phyloP scores from a whole-genome alignment of 306 rosid genomes.

The Vigna mungo region DNA sequence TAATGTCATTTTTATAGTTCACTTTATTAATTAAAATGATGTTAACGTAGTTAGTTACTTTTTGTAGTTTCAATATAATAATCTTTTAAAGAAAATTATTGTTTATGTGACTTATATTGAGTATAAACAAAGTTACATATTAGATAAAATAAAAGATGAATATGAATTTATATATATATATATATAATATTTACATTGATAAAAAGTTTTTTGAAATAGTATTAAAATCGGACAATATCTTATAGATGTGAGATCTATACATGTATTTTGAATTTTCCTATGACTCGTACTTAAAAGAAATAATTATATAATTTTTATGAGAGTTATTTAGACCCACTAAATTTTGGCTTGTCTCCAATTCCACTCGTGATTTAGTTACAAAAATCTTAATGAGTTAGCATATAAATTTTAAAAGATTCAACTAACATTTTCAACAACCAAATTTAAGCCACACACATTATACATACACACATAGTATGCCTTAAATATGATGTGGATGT shows the following conservation, averaged over 20 bases:
- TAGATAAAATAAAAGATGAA: no score
- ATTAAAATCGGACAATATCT: no score
- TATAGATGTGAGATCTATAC: no score
- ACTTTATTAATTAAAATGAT: not conserved
- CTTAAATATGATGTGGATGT: not conserved
- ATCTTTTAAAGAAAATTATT: not conserved
- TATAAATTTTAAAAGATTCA: not conserved
- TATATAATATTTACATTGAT: no score
- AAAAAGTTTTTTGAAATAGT: no score
- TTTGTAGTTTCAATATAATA: not conserved
- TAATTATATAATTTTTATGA: not conserved
- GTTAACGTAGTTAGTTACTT: no score
- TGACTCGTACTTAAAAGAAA: no score
- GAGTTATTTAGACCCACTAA: not conserved
- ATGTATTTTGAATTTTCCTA: no score
- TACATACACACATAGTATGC: not conserved
- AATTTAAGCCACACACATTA: not conserved
- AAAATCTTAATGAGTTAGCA: not conserved
- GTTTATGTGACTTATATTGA: not conserved
- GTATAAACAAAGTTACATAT: no score
- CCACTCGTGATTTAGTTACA: not conserved
- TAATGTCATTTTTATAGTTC: not conserved
- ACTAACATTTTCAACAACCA: conserved; percentile 1
- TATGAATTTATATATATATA: no score
- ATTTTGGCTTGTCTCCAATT: not conserved